Base-by-base conservation (phyloP, 1,139 yeast species). In the Magnusiomyces fungicola region DNA sequence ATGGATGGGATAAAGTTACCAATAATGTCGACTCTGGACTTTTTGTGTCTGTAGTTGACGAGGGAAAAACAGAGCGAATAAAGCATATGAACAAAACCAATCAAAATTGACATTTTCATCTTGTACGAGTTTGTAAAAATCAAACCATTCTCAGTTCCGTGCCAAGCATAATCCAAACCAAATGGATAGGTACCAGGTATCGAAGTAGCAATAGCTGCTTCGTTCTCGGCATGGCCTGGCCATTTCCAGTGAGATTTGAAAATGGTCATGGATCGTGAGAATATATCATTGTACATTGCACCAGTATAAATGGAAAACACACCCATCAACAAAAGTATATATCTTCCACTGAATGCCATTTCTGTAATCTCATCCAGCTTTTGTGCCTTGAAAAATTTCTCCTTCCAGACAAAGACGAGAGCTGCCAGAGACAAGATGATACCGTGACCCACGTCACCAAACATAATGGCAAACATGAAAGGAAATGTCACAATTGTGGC, bases 381-480 rank as follows among this genome's bases (percentile, higher is more conserved):
- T 76, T 81, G 75, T 48, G 75, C 73, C 19, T 76, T 83, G 54
- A 92, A 75, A 48, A 70, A 69, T 50, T 68, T 68, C 67, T 92
- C 98, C 60, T 83, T 81, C 47, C 76, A 58, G 16, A 92, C 89
- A 59, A 92, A 70, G 42, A 74, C 73, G 32, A 80, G 65, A 7
- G 95, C 95, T 10, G 86, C 90, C 56, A 87, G 66, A 43, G 81
- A 71, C 59, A 94, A 73, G 53, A 94, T 77, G 49, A 88, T 72
- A 18, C 98, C 98, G 66, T 92, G 99, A 3, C 99, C 99, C 54
- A 90, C 69, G 70, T 92, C 99, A 68, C 98, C 99, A 74, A 92
- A 92, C 99, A 92, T 92, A 59, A 94, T 86, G 34, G 98, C 97
- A 72, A 92, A 92, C 96, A 92, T 88, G 68, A 94, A 92, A 14